Evolutionary conservation across 768 basidiomycete genomes (phyloP).

Genomic region (Scleroderma citrinum): DNA sequence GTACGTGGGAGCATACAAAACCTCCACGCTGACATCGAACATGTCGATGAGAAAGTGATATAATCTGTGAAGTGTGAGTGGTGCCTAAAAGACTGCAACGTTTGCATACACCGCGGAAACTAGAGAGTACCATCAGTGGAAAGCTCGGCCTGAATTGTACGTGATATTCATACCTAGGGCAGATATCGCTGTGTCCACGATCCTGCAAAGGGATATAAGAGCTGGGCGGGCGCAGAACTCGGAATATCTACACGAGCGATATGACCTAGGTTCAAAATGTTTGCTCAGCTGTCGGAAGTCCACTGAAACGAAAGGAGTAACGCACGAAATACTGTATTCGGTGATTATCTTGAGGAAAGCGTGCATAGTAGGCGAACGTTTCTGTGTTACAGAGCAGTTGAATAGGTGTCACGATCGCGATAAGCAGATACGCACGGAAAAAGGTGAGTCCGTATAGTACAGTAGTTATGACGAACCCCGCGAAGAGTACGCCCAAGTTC

Average conservation of each 20-base stretch:
- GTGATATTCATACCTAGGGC: constrained; percentile 20
- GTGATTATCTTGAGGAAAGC: constrained; percentile 16
- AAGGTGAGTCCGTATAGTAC: constrained; percentile 30
- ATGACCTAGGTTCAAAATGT: constrained; percentile 13
- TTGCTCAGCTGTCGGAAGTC: background rate
- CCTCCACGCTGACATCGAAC: constrained; percentile 17
- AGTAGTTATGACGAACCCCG: constrained; percentile 22
- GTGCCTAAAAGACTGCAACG: background rate
- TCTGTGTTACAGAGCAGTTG: constrained; percentile 8
- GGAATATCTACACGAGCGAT: constrained; percentile 9
- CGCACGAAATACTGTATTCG: constrained; percentile 19
- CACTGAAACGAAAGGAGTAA: background rate
- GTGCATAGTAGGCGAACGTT: constrained; percentile 25
- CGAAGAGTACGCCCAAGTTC: constrained; percentile 21
- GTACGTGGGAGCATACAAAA: constrained; percentile 24
- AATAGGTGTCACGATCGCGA: background rate
- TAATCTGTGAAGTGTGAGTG: constrained; percentile 16
- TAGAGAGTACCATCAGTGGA: constrained; percentile 9
- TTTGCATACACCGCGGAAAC: constrained; percentile 23
- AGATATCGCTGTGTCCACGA: constrained; percentile 20
- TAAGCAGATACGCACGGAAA: constrained; percentile 19
- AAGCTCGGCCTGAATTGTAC: background rate
- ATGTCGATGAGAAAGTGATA: constrained; percentile 24
- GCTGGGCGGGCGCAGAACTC: no score
- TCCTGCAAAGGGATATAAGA: constrained; percentile 2